phyloP scores from a whole-genome alignment of 805 yeast species.

The Starmera dryadoides region DNA sequence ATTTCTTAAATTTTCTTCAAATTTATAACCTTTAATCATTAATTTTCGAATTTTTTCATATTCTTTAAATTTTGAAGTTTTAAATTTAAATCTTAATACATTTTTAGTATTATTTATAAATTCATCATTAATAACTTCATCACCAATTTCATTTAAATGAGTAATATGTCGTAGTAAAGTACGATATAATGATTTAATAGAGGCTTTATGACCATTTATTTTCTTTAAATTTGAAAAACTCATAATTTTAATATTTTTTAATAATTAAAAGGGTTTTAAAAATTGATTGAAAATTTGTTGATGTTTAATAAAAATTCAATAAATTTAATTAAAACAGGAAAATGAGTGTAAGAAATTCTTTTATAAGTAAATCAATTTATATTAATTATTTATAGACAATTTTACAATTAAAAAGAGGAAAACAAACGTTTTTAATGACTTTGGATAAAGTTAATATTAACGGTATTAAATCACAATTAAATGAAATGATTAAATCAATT shows the following conservation, averaged over 20 bases:
- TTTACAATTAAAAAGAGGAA: slow-evolving; percentile 24
- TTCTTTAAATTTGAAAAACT: too few relatives aligned
- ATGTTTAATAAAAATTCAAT: neutral
- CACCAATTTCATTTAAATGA: slow-evolving; percentile 3
- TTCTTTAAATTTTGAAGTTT: slow-evolving; percentile 7
- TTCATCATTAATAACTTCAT: too few relatives aligned
- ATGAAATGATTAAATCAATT: slow-evolving; percentile 32
- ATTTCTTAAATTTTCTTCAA: slow-evolving; percentile 9
- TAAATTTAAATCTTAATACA: slow-evolving; percentile 1
- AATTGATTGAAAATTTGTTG: neutral
- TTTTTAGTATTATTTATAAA: neutral
- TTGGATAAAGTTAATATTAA: slow-evolving; percentile 17
- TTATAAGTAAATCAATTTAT: neutral
- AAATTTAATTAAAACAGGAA: neutral
- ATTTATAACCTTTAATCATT: slow-evolving; percentile 5
- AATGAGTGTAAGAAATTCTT: neutral
- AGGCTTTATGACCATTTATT: slow-evolving; percentile 19
- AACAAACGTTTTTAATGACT: slow-evolving; percentile 26
- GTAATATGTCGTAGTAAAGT: slow-evolving; percentile 21
- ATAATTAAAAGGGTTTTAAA: neutral
- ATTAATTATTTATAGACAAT: neutral
- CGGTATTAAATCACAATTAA: slow-evolving; percentile 24
- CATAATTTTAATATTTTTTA: too few relatives aligned
- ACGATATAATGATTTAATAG: slow-evolving; percentile 24
- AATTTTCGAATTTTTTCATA: neutral